A percentile compares a stretch with the other conserved stretches of the same genome.
Conservation (phyloP, 768 basidiomycete species). For the Leccinum longicurvipes region DNA sequence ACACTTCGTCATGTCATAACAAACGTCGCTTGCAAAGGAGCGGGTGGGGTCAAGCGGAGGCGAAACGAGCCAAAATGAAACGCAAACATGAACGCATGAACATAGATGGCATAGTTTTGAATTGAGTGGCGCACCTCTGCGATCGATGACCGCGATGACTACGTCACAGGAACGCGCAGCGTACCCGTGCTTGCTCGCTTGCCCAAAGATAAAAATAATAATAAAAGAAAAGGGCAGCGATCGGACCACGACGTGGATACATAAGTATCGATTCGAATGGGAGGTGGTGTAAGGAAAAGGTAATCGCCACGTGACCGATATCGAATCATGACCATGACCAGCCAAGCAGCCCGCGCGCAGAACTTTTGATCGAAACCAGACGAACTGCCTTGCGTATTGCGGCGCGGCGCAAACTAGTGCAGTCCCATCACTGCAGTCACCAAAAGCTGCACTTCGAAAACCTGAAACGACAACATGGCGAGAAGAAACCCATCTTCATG, state of each 20-base stretch:
- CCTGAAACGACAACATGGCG: background rate
- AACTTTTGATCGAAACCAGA: background rate
- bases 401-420: background rate
- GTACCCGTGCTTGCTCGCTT: background rate
- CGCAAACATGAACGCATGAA: slow-evolving; percentile 10
- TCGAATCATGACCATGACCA: slow-evolving; percentile 1
- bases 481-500: background rate
- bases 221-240: slow-evolving; percentile 1
- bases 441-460: background rate
- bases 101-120: background rate
- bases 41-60: slow-evolving; percentile 28
- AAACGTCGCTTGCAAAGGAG: background rate
- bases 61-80: background rate
- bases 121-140: background rate
- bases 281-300: background rate
- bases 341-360: background rate
- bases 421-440: background rate
- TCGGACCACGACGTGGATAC: slow-evolving; percentile 24
- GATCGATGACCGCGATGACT: slow-evolving; percentile 8
- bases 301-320: background rate
- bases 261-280: background rate
- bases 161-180: slow-evolving; percentile 29
- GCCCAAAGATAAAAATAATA: background rate
- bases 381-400: background rate
- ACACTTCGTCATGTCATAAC: background rate